phyloP scores from a whole-genome alignment of 176 grass and related monocot genomes.

The Cenchrus purpureus region DNA sequence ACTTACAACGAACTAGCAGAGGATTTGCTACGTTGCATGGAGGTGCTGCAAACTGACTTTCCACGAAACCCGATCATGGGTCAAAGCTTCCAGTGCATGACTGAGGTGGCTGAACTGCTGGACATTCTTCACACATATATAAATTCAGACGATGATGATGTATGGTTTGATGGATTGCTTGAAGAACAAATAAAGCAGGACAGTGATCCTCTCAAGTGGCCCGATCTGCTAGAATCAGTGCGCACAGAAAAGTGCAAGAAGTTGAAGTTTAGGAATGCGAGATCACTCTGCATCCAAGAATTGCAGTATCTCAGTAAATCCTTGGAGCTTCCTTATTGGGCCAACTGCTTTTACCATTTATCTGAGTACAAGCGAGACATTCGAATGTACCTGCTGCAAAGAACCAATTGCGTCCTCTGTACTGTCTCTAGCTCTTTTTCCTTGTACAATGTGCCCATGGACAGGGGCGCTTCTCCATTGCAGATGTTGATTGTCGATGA shows the following conservation, averaged over 20 bases:
- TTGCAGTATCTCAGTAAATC: not conserved
- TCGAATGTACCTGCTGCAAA: not conserved
- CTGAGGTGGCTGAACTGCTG: not conserved
- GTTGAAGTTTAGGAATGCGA: constrained; percentile 14
- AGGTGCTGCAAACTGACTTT: not conserved
- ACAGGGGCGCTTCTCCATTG: not conserved
- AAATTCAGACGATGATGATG: not conserved
- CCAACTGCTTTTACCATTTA: not conserved
- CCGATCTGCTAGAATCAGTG: not conserved
- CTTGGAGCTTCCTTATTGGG: constrained; percentile 2
- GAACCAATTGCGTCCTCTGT: constrained; percentile 33
- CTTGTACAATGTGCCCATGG: not conserved
- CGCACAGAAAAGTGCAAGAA: not conserved
- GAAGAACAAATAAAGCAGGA: not conserved
- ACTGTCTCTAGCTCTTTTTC: constrained; percentile 40
- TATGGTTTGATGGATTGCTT: constrained; percentile 3
- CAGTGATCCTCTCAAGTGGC: not conserved
- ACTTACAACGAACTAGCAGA: not conserved
- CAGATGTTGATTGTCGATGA: constrained; percentile 60
- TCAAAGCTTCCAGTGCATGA: constrained; percentile 9
- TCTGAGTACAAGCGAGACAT: not conserved
- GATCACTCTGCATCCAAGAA: constrained; percentile 8
- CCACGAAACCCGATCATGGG: not conserved
- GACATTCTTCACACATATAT: not conserved
- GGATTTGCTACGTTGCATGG: not conserved